phyloP scores from a whole-genome alignment of 1,284 basidiomycete species.

The Rhodotorula sp. region DNA sequence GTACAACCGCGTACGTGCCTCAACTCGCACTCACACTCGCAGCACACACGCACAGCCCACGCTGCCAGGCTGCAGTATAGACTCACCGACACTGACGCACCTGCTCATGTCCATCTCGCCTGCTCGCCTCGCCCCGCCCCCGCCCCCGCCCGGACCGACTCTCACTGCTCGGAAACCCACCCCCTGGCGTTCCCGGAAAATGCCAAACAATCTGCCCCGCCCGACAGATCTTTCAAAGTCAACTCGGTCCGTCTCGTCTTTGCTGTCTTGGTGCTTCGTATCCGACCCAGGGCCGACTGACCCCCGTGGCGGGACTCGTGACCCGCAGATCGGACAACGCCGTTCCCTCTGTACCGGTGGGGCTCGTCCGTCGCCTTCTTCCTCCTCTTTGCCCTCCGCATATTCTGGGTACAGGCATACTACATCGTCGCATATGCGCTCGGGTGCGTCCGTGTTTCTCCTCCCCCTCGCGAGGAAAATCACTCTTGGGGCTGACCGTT shows the following conservation, averaged over 20 bases:
- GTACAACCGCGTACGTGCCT: constrained; percentile 21
- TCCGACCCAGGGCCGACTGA: neutral
- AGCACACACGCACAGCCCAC: neutral
- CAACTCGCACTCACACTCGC: neutral
- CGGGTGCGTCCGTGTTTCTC: constrained; percentile 30
- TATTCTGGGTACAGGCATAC: constrained; percentile 74
- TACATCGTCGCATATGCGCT: constrained; percentile 48
- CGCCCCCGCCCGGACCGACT: no score
- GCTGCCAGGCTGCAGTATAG: neutral
- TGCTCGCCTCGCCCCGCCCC: no score
- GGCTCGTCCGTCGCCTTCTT: constrained; percentile 71
- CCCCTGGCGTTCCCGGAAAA: no score
- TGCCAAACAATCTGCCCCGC: neutral
- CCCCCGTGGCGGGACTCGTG: neutral
- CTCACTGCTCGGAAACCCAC: no score
- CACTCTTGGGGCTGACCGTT: neutral
- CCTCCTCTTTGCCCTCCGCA: constrained; percentile 76
- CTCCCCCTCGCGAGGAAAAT: neutral
- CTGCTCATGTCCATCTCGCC: no score
- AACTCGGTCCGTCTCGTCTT: neutral
- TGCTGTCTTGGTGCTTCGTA: no score
- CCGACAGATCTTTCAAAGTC: neutral
- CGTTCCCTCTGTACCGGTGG: constrained; percentile 86
- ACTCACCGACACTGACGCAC: neutral
- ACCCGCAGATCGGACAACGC: constrained; percentile 76